Percentiles rank a stretch among this genome's conserved stretches.
These are phyloP conservation scores for Sarocladiaceae sp. DNA, from an alignment of 2,329 filamentous ascomycete species.

Conservation along the genomic window DNA sequence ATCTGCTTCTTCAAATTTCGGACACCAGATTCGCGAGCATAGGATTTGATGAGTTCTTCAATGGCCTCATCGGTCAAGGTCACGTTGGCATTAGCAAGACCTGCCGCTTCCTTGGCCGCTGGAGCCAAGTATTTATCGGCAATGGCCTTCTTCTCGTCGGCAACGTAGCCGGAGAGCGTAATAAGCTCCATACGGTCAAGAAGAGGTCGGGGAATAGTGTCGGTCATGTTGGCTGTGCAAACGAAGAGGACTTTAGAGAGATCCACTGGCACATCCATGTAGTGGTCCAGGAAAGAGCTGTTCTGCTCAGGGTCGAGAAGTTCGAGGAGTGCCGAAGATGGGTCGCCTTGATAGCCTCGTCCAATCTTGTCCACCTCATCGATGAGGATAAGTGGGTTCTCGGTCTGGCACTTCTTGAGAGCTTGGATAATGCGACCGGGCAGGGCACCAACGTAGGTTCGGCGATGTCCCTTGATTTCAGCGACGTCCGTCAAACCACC, in stretches of 20 bases:
- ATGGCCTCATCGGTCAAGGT: conserved; percentile 80
- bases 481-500: conserved; percentile 95
- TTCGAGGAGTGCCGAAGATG: conserved; percentile 87
- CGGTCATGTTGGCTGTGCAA: conserved; percentile 97
- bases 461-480: conserved; percentile 95
- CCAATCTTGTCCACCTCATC: conserved; percentile 99
- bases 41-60: conserved; percentile 95
- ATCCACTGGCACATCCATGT: conserved; percentile 97
- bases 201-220: conserved; percentile 90
- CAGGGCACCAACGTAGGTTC: conserved; percentile 92
- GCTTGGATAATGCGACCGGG: conserved; percentile 97
- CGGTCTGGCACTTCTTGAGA: conserved; percentile 97
- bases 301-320: conserved; percentile 96
- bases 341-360: conserved; percentile 91
- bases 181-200: conserved; percentile 98
- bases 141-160: conserved; percentile 98
- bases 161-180: conserved; percentile 89
- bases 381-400: conserved; percentile 89
- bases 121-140: conserved; percentile 89
- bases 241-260: conserved; percentile 97
- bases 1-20: conserved; percentile 99
- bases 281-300: conserved; percentile 93
- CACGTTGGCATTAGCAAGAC: conserved; percentile 87
- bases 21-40: conserved; percentile 94
- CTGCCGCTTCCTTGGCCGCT: conserved; percentile 88